Base-by-base conservation (phyloP, 1,284 basidiomycete genomes). In the Taiwanofungus camphoratus region DNA sequence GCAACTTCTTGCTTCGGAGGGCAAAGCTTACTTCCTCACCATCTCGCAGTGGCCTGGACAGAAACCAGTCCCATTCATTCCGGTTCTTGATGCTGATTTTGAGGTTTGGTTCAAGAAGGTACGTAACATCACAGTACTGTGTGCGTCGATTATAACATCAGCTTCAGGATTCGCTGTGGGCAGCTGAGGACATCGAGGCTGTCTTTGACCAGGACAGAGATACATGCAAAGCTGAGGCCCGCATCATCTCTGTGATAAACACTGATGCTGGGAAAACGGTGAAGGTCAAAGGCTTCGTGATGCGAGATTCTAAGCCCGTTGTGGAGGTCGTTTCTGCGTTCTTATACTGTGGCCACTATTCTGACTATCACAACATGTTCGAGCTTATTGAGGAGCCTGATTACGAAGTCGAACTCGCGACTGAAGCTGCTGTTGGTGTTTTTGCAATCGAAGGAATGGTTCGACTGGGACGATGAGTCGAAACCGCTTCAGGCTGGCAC, bases 21-120 rank as follows among this genome's bases (percentile, higher is more conserved):
- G 99, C 66, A 86, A 87, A 52, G 87, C 91, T 0, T 99, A 84
- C 71, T 98, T 99, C 81, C 77, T 99, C 36, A 86, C 88, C 29
- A 95, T 99, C 59, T 77, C 89, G 33, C 93, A 97, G 66, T 80
- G 96, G 43, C 91, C 91, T 12, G 91, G 92, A 12, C 95, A 99
- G 74, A 99, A 99, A 73, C 96, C 96, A 0, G 94, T 88, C 6
- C 96, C 95, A 1, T 99, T 98, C 75, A 97, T 99, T 56, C 94
- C 95, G 13, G 83, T 98, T 39, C 78, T 99, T 37, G 94, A 98
- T 65, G 79, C 82, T 19, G 82, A 68, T 54, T 97, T 99, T 62
- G 92, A 95, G 64, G 92, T 97, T 43, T 97, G 94, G 92, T 97
- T 97, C 73, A 97, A 97, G 77, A 96, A 96, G 81, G 89, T 87